Base-by-base conservation (phyloP, 441 rosid species). In the Adansonia grandidieri region DNA sequence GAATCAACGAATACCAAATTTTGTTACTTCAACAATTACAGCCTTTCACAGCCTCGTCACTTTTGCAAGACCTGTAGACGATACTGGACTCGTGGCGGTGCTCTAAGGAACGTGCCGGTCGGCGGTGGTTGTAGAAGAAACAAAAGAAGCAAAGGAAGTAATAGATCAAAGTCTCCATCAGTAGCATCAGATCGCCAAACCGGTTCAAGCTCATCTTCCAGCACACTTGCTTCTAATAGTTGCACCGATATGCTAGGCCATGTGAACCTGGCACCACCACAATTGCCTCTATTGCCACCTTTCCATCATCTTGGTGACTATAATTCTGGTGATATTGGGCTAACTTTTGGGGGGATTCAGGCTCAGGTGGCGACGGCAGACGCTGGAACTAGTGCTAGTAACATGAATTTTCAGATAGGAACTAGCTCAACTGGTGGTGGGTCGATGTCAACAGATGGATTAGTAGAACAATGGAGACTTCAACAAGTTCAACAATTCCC, bases 1-100 rank as follows among this genome's bases (percentile, higher is more conserved):
- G 91, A 87, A 5, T 88, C 91, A 7, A 78, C 91, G 51, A 88
- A 88, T 77, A 89, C 92, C 3, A 88, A 89, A 79, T 89, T 89
- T 64, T 89, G 92, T 78, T 89, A 89, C 85, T 89, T 84, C 83
- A 89, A 89, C 77, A 89, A 89, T 84, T 89, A 89, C 85, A 88
- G 84, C 84, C 87, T 89, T 62, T 70, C 89, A 7, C 92, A 89
- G 79, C 92, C 92, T 42, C 90, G 92, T 42, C 90, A 89, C 84
- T 89, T 89, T 70, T 84, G 91, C 86, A 83, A 91, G 85, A 80
- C 88, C 45, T 89, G 92, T 73, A 86, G 92, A 22, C 87, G 91
- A 28, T 89, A 89, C 82, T 89, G 92, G 92, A 89, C 92, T 6
- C 80, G 88, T 74, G 92, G 92, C 0, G 92, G 92, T 28, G 88